Conservation (phyloP, 1,139 yeast genomes). For the Zhuliangozyma blackwelliae region DNA sequence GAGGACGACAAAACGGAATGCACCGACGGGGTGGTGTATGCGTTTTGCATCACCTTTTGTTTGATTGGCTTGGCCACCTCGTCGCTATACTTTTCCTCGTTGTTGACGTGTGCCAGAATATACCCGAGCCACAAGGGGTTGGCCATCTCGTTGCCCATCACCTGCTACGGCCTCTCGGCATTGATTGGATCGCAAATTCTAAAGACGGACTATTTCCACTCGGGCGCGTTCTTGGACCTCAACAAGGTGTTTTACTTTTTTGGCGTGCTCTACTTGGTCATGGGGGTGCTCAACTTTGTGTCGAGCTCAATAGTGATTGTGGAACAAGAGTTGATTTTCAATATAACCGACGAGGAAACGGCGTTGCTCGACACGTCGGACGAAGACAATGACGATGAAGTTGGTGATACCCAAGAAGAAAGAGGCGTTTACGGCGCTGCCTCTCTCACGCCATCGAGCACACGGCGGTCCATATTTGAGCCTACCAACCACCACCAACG, state of each 20-base stretch:
- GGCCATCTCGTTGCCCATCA: conserved; percentile 83
- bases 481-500: conserved; percentile 46
- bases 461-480: conserved; percentile 29
- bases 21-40: conserved; percentile 7
- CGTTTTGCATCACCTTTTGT: conserved; percentile 35
- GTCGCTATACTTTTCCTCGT: conserved; percentile 69
- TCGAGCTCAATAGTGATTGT: conserved; percentile 63
- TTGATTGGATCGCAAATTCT: conserved; percentile 57
- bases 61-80: conserved; percentile 79
- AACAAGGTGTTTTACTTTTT: conserved; percentile 54
- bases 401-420: background rate
- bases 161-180: conserved; percentile 81
- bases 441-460: conserved; percentile 11
- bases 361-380: conserved; percentile 6
- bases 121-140: conserved; percentile 72
- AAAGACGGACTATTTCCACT: conserved; percentile 35
- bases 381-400: background rate
- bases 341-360: conserved; percentile 23
- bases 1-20: background rate
- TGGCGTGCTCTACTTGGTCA: conserved; percentile 49
- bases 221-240: conserved; percentile 37
- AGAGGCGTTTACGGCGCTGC: background rate
- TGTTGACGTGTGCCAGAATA: conserved; percentile 79
- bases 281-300: conserved; percentile 58
- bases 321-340: conserved; percentile 49